Conservation (phyloP, 805 yeast genomes). For the Yamadazyma tumulicola region DNA sequence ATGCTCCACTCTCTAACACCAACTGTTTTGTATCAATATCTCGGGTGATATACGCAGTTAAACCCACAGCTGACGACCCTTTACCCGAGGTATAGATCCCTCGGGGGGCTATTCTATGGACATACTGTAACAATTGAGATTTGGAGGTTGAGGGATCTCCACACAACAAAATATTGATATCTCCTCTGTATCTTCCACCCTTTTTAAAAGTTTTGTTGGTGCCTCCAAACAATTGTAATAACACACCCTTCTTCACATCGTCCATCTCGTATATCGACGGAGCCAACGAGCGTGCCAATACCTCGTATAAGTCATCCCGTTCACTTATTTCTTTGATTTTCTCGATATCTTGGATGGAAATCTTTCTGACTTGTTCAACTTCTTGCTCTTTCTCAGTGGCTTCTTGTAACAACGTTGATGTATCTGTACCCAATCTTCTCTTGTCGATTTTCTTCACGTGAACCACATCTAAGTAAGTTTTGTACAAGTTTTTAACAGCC, state of each 20-base stretch:
- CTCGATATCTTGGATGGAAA: slow-evolving; percentile 66
- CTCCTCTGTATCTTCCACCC: slow-evolving; percentile 96
- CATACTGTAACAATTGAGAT: slow-evolving; percentile 90
- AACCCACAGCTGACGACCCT: slow-evolving; percentile 98
- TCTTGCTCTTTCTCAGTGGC: slow-evolving; percentile 64
- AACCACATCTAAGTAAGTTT: slow-evolving; percentile 91
- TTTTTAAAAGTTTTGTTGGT: slow-evolving; percentile 82
- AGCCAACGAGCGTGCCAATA: slow-evolving; percentile 85
- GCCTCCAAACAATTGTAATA: slow-evolving; percentile 93
- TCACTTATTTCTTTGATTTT: slow-evolving; percentile 58
- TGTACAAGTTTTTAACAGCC: slow-evolving; percentile 77
- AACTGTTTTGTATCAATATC: slow-evolving; percentile 91
- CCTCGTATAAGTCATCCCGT: slow-evolving; percentile 79
- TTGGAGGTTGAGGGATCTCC: slow-evolving; percentile 99
- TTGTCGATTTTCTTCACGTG: slow-evolving; percentile 85
- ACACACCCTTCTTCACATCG: slow-evolving; percentile 93
- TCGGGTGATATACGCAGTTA: slow-evolving; percentile 94
- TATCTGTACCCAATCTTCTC: slow-evolving; percentile 76
- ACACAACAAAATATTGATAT: slow-evolving; percentile 83
- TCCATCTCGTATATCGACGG: slow-evolving; percentile 97
- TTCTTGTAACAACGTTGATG: slow-evolving; percentile 52
- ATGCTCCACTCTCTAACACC: slow-evolving; percentile 93
- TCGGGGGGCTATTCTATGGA: slow-evolving; percentile 95
- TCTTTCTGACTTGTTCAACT: slow-evolving; percentile 69
- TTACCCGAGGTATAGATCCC: slow-evolving; percentile 98